Evolutionary conservation across 2,329 filamentous ascomycete genomes (phyloP), one percentile per base, ranked within the genome.

Genomic region (Dryadomyces quercivorus): DNA sequence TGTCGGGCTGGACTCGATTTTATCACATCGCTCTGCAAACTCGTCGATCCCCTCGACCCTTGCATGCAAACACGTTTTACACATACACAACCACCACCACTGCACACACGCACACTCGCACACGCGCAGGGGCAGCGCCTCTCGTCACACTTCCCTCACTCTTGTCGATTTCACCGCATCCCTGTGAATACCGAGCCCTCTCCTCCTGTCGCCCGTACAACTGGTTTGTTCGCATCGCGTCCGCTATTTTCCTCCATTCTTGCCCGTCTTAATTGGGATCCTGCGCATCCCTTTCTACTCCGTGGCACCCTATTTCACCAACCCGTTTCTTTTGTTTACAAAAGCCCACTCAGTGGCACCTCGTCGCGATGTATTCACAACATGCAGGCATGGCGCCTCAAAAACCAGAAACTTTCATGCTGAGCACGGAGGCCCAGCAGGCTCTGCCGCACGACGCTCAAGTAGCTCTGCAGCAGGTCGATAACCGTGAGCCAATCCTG

Each of bases 351-450:
- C 43, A n/a, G 51, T 56, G 52, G 45, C 50, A 38, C 22, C 40
- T 38, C 16, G 34, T 56, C 67, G 70, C 57, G 65, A 91, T 92
- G 87, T 92, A 89, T 73, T 80, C 85, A 62, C 85, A 89, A 74
- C 86, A 90, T 74, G 81, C 86, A 66, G 78, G 84, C 63, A 95
- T 96, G 88, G 86, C 88, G 65, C 87, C 87, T 59, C 90, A 96
- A 75, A 96, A 95, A 72, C 93, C 93, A 62, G 93, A 98, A 78
- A 97, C 93, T 44, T 98, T 98, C 69, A 92, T 98, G 85, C 80
- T 98, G 69, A 95, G 92, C 69, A 91, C 86, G 65, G 92, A 97
- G 74, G 92, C 93, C 58, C 92, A 97, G 74, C 90, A 96, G 74
- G 92, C 88, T 64, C 80, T 98, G 61, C 93, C 93, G 55, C 89